Percentiles rank a stretch among this genome's conserved stretches.
Conservation (phyloP, 1,139 yeast species). For the Suhomyces atakaporum region DNA sequence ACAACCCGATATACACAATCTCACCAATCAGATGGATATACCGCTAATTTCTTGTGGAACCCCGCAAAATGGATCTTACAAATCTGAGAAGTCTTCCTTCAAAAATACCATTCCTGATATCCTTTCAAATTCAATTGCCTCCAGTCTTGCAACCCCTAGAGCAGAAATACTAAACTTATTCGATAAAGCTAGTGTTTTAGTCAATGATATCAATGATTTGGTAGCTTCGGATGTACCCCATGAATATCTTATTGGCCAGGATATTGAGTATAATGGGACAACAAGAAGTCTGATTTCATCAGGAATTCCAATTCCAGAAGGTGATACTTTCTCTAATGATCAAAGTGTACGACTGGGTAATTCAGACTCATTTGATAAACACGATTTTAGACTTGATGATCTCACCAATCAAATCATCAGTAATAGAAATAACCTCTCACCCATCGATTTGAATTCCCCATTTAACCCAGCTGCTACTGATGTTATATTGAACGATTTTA, state of each 20-base stretch:
- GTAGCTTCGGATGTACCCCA: constrained; percentile 19
- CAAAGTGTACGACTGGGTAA: constrained; percentile 8
- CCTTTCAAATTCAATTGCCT: constrained; percentile 20
- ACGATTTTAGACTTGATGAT: constrained; percentile 12
- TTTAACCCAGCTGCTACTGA: constrained; percentile 3
- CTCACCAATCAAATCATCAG: constrained; percentile 11
- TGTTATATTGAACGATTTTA: constrained; percentile 8
- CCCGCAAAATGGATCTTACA: neutral
- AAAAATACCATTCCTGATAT: constrained; percentile 35
- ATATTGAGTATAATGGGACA: neutral
- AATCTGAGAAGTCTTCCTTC: constrained; percentile 18
- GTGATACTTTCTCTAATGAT: constrained; percentile 1
- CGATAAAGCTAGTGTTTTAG: constrained; percentile 53
- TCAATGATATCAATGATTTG: constrained; percentile 50
- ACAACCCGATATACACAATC: neutral
- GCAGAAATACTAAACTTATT: constrained; percentile 33
- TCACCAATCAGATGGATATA: neutral
- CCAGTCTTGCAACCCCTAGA: constrained; percentile 9
- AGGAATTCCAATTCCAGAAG: neutral
- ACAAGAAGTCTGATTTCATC: neutral
- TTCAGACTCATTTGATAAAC: constrained; percentile 12
- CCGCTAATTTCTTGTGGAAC: neutral
- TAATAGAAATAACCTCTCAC: constrained; percentile 3
- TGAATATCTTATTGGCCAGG: constrained; percentile 5
- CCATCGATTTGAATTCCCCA: constrained; percentile 8